Percentiles rank a stretch among this genome's conserved stretches.
phyloP scores from a whole-genome alignment of 305 asterid species.

The Ajuga reptans region DNA sequence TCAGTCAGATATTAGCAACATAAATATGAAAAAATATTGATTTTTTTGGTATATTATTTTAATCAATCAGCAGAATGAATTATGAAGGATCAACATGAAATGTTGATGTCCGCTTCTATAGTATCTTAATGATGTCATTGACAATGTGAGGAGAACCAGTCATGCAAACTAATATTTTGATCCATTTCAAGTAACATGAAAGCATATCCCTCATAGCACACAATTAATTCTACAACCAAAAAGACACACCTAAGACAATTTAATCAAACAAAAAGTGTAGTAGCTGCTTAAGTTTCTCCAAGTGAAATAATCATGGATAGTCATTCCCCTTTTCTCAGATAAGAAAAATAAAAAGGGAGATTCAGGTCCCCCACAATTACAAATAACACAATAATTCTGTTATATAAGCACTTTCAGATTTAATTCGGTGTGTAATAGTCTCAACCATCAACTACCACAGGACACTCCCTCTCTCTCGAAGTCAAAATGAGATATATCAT shows the following conservation, averaged over 20 bases:
- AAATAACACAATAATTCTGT: too few relatives aligned
- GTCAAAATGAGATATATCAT: not conserved
- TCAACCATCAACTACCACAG: not conserved
- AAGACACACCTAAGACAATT: too few relatives aligned
- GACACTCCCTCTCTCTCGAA: not conserved
- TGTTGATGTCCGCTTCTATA: not conserved
- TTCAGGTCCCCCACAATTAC: not conserved
- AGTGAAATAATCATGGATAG: not conserved
- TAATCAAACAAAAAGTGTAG: too few relatives aligned
- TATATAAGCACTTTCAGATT: too few relatives aligned
- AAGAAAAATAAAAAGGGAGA: too few relatives aligned
- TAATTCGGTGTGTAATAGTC: not conserved
- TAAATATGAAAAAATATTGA: not conserved
- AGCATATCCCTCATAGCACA: not conserved
- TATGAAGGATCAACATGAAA: not conserved
- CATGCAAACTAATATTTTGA: too few relatives aligned
- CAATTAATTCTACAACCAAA: not conserved
- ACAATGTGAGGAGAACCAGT: not conserved
- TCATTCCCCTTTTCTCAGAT: too few relatives aligned
- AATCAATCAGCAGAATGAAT: not conserved
- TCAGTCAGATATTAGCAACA: constrained; percentile 22
- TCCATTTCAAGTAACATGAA: not conserved
- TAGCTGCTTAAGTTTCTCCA: too few relatives aligned
- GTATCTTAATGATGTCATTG: not conserved
- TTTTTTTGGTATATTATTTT: not conserved